phyloP scores from a whole-genome alignment of 1,284 basidiomycete genomes.

The Vanrija sp. region DNA sequence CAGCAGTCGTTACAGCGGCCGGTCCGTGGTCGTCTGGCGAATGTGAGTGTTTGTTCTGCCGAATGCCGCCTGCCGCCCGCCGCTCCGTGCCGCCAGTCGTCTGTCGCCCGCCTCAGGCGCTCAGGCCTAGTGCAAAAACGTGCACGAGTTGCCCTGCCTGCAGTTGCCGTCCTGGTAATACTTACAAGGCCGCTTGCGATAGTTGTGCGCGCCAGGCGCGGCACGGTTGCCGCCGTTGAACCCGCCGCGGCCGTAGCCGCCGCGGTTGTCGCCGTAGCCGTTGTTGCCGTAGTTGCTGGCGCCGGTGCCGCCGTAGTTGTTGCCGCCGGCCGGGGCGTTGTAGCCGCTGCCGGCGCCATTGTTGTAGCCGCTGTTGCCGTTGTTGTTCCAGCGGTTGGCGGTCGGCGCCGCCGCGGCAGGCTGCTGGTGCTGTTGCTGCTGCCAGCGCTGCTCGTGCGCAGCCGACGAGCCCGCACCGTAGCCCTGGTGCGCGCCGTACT shows the following conservation, averaged over 20 bases:
- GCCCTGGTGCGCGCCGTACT: neutral
- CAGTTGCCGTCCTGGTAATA: neutral
- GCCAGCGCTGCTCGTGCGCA: too few relatives aligned
- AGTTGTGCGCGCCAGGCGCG: neutral
- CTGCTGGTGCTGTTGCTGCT: too few relatives aligned
- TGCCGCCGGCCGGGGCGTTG: neutral
- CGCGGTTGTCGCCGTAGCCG: neutral
- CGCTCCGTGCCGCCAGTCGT: too few relatives aligned
- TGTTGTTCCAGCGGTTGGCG: too few relatives aligned
- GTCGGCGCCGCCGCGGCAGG: too few relatives aligned
- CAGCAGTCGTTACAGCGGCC: too few relatives aligned
- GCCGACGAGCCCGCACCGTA: neutral
- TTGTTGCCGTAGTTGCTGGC: neutral
- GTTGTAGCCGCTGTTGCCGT: neutral
- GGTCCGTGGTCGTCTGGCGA: too few relatives aligned
- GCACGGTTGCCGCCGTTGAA: neutral
- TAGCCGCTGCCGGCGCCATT: neutral
- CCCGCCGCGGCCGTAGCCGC: neutral
- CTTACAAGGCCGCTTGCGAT: neutral
- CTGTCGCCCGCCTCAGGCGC: too few relatives aligned
- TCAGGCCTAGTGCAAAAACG: neutral
- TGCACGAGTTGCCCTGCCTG: conserved; percentile 1
- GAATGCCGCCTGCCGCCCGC: too few relatives aligned
- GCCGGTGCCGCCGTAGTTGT: neutral
- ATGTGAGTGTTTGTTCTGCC: too few relatives aligned